Base-by-base conservation (phyloP, 2,329 filamentous ascomycete genomes). In the Xylaria sp. region DNA sequence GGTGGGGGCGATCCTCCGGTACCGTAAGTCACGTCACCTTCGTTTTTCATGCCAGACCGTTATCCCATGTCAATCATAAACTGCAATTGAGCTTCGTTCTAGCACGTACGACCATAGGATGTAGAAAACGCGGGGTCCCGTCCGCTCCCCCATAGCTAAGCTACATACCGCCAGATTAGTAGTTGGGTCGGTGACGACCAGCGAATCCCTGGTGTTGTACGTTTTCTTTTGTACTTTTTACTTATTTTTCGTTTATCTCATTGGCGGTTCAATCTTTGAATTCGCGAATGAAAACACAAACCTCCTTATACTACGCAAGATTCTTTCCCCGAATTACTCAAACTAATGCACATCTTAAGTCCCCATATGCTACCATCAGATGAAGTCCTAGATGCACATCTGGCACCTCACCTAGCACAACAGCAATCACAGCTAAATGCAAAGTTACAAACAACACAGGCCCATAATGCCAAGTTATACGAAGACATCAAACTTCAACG, bases 351-450 rank as follows among this genome's bases (percentile, higher is more conserved):
- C 48, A 10, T 15, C 8, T 2, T 3, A 60, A 78, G 84, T 32
- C 87, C 87, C 2, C 87, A 91, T 72, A 81, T 85, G 34, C 82
- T 89, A 1, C 85, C 87, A 0, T 83, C 88, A 0, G 75, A 80
- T 3, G 77, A 81, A 3, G 80, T 90, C 45, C 80, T 89, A 25
- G 78, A 81, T 18, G 87, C 87, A 1, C 88, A 90, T 76, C 79
- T 89, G 28, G 77, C 80, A 6, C 85, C 87, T 0, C 81, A 86
- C 60, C 82, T 89, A 4, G 80, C 81, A 2, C 78, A 82, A 18
- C 86, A 89, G 75, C 84, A 85, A 63, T 83, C 83, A 2, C 84
- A 85, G 72, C 83, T 90, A 68, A 87, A 87, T 74, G 86, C 86
- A 9, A 81, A 81, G 55, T 80, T 90, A 39, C 85, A 87, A 74